Base-by-base conservation (phyloP, 2,329 filamentous ascomycete species). In the Remersonia thermophila region DNA sequence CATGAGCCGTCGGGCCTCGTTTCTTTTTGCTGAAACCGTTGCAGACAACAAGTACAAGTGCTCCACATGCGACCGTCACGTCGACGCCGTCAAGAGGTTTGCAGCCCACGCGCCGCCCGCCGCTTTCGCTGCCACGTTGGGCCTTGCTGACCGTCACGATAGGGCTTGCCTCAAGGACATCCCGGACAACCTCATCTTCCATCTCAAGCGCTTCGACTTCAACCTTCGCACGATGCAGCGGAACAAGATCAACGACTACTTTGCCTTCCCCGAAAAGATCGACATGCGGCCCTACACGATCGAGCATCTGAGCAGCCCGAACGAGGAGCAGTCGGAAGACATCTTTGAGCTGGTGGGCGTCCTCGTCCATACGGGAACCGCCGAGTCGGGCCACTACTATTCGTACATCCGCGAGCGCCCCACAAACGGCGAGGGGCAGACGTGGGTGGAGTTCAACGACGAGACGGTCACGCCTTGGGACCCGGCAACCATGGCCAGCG, bases 21-120 rank as follows among this genome's bases (percentile, higher is more conserved):
- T 17, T 17, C 9, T 17, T 14, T 26, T 10, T 15, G 36, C n/a
- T n/a, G n/a, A n/a, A n/a, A n/a, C n/a, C n/a, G n/a, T n/a, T n/a
- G n/a, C n/a, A n/a, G 86, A 94, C 51, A 96, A 98, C 64, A 95
- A 94, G 61, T 98, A 96, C 65, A 93, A 93, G 46, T 98, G 91
- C 60, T 87, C 86, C 20, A 81, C 76, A 4, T 98, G 91, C 55
- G 83, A 85, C 43, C 74, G 75, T 9, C 82, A 91, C 49, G 91
- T 98, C 12, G 82, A 95, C 57, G 91, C 91, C 14, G 84, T 96
- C 46, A 95, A 94, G 58, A 74, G 81, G 75, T 79, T 58, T 49
- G n/a, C n/a, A n/a, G n/a, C n/a, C n/a, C n/a, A n/a, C n/a, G 54
- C 49, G 30, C 8, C n/a, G 27, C 3, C 4, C 2, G 11, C 27